Evolutionary conservation across 108 stramenopile species (phyloP).

Genomic region (Stephanodiscus minutulus): DNA sequence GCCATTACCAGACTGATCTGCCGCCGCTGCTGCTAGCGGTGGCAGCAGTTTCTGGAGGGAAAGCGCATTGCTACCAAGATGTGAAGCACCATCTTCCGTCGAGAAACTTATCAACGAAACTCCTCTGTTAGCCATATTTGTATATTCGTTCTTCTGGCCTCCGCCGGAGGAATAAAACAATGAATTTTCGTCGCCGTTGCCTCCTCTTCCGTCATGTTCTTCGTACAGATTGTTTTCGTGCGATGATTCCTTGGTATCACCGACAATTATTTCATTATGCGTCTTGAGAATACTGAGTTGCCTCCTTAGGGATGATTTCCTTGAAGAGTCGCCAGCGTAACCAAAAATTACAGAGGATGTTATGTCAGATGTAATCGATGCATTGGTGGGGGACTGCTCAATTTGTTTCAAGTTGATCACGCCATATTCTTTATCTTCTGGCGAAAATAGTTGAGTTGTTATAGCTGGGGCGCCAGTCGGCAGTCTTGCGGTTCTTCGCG

Average conservation of each 20-base stretch:
- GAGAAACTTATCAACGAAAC: constrained; percentile 36
- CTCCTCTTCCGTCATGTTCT: constrained; percentile 20
- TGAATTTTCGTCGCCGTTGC: neutral
- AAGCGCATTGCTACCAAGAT: constrained; percentile 7
- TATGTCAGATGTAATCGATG: constrained; percentile 50
- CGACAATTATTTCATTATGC: neutral
- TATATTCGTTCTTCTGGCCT: constrained; percentile 5
- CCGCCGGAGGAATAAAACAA: neutral
- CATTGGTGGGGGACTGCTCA: constrained; percentile 27
- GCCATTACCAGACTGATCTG: neutral
- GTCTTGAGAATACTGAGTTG: constrained; percentile 14
- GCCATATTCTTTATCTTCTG: constrained; percentile 39
- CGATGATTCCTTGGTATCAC: neutral
- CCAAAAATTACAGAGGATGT: constrained; percentile 52
- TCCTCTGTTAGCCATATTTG: constrained; percentile 16
- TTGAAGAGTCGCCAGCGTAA: constrained; percentile 26
- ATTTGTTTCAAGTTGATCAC: constrained; percentile 27
- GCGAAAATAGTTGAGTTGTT: constrained; percentile 13
- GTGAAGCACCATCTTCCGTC: constrained; percentile 16
- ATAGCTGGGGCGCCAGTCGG: neutral
- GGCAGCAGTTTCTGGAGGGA: constrained; percentile 18
- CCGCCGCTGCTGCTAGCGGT: neutral
- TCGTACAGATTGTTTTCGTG: constrained; percentile 1
- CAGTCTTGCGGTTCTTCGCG: neutral
- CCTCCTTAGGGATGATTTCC: constrained; percentile 1